Evolutionary conservation across 2,329 filamentous ascomycete genomes (phyloP).

Genomic region (Cladobotryum protrusum): DNA sequence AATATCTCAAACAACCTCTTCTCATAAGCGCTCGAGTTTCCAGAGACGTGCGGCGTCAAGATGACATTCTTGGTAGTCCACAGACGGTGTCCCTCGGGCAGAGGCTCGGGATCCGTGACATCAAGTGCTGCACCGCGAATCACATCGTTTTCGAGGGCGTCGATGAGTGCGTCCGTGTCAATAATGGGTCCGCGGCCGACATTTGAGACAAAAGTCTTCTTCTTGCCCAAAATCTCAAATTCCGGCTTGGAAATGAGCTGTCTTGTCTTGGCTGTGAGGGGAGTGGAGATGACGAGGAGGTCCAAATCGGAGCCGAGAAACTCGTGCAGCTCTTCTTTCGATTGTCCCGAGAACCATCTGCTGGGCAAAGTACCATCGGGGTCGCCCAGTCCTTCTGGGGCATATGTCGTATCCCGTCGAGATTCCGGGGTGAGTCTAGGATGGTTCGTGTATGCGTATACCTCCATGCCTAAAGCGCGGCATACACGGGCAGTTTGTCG

Average conservation of each 20-base stretch:
- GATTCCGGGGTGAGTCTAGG: constrained; percentile 62
- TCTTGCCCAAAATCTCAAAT: constrained; percentile 39
- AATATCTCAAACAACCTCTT: constrained; percentile 37
- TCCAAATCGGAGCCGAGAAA: constrained; percentile 48
- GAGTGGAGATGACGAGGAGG: constrained; percentile 45
- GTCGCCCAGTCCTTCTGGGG: constrained; percentile 59
- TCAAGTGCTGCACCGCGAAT: constrained; percentile 65
- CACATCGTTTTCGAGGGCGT: constrained; percentile 44
- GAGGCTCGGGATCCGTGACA: constrained; percentile 73
- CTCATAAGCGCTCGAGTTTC: constrained; percentile 33
- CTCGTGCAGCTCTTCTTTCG: constrained; percentile 38
- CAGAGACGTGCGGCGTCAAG: constrained; percentile 50
- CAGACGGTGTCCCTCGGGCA: constrained; percentile 60
- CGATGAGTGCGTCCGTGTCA: constrained; percentile 51
- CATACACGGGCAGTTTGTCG: constrained; percentile 51
- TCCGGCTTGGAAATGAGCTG: constrained; percentile 46
- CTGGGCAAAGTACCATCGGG: constrained; percentile 42
- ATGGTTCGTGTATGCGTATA: constrained; percentile 69
- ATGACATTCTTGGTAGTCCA: constrained; percentile 66
- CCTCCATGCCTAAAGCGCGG: constrained; percentile 60
- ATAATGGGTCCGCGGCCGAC: constrained; percentile 57
- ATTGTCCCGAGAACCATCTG: constrained; percentile 45
- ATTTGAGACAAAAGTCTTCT: constrained; percentile 60
- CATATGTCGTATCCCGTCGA: constrained; percentile 57
- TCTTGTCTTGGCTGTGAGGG: constrained; percentile 42